Percentiles rank a stretch among this genome's conserved stretches.
phyloP scores from a whole-genome alignment of 208 protist genomes.

The Phytomonas sp. region DNA sequence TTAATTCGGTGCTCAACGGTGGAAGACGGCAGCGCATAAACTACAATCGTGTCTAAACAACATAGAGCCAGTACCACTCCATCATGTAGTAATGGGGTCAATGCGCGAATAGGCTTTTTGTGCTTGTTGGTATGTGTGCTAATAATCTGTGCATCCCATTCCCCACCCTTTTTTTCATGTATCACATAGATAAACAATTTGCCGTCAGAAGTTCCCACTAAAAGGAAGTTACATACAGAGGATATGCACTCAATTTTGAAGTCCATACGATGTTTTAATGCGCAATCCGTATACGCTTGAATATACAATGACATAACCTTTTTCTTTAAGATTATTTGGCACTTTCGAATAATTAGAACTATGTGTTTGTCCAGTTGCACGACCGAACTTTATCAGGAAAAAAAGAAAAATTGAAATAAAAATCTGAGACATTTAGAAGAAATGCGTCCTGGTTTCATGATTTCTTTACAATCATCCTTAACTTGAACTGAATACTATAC shows the following conservation, averaged over 20 bases:
- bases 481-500: neutral
- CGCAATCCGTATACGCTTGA: neutral
- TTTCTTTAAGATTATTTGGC: slow-evolving; percentile 4
- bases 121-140: slow-evolving; percentile 18
- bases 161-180: neutral
- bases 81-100: neutral
- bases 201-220: slow-evolving; percentile 53
- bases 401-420: neutral
- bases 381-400: neutral
- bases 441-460: neutral
- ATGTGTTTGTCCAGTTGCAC: slow-evolving; percentile 1
- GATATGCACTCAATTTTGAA: slow-evolving; percentile 37
- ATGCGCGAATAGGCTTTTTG: slow-evolving; percentile 19
- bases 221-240: slow-evolving; percentile 25
- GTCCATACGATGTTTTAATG: neutral
- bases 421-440: neutral
- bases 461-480: neutral
- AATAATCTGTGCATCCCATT: slow-evolving; percentile 7
- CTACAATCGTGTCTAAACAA: neutral
- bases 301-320: neutral
- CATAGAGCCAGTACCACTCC: neutral
- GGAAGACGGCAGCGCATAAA: neutral
- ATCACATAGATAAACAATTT: slow-evolving; percentile 41
- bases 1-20: neutral
- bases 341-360: slow-evolving; percentile 9